These are phyloP conservation scores for Fusarium clavum DNA, from an alignment of 2,329 filamentous ascomycete species.

Conservation along the genomic window DNA sequence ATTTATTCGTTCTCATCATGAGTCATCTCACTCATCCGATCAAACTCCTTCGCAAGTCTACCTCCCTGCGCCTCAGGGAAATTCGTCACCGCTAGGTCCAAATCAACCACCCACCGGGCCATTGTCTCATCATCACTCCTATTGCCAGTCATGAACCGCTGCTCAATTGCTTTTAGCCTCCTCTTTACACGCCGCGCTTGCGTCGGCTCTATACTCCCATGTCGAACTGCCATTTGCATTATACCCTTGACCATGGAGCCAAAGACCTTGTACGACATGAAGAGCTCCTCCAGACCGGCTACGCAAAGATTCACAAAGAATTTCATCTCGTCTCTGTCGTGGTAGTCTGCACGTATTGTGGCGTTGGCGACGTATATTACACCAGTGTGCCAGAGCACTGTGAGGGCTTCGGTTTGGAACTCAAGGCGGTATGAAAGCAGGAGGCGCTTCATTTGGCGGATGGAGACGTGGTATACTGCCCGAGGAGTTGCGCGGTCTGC, in stretches of 20 bases:
- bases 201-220: background rate
- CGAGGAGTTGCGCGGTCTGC: background rate
- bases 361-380: conserved; percentile 5
- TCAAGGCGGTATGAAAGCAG: background rate
- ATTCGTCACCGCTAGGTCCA: background rate
- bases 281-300: background rate
- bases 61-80: background rate
- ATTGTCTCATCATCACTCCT: background rate
- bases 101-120: background rate
- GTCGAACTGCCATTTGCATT: background rate
- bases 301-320: background rate
- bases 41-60: background rate
- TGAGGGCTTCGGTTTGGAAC: background rate
- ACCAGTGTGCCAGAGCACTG: background rate
- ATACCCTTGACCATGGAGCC: background rate
- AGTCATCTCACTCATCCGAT: background rate
- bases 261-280: background rate
- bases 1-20: background rate
- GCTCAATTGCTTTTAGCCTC: background rate
- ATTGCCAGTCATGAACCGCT: background rate
- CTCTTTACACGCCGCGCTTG: background rate
- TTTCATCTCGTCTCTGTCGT: background rate
- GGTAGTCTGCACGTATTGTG: background rate
- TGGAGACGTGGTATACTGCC: background rate
- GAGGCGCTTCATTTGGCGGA: background rate